Evolutionary conservation across 2,329 filamentous ascomycete genomes (phyloP), one percentile per base, ranked within the genome.

Genomic region (Apiospora malaysiana): DNA sequence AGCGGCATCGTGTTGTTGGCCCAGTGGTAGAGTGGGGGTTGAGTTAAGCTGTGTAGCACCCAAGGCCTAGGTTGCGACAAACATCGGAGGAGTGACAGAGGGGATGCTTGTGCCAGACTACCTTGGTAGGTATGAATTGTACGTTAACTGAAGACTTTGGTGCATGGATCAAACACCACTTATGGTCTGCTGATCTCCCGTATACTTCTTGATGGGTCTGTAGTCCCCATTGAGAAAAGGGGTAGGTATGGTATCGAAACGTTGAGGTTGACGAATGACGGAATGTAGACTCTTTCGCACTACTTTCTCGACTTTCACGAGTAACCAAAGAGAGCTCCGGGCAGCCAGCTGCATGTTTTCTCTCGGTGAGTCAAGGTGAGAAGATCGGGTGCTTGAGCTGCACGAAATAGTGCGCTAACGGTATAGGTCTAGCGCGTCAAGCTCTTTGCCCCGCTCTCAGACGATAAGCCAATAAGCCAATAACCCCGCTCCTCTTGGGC

Each of bases 1-100:
- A 79, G 78, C 68, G 79, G 78, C 79, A 82, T 82, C 27, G 40
- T 67, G 65, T 25, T 18, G n/a, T 40, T 9, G 9, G 27, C 25
- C 5, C 46, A 21, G 18, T 63, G 21, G 56, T 2, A 56, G 32
- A 2, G 18, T 21, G 32, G 27, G 56, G 21, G 27, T 45, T 7
- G 56, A 14, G 9, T 10, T 37, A 45, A 16, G 42, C 16, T 3
- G 51, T 59, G 51, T 59, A 37, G 51, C 16, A n/a, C 51, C 51
- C 27, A n/a, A 59, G 51, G 7, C 25, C 51, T 59, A 59, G 14
- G 14, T 37, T 37, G 8, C 27, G 16, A 21, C 51, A 10, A 21
- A 12, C 27, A 37, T 59, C 21, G 51, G 6, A 27, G 23, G 8
- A 21, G 25, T 6, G 8, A 27, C 18, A 37, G 27, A 37, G 21